Evolutionary conservation across 2,329 filamentous ascomycete species (phyloP).

Genomic region (Penicillium brasilianum): DNA sequence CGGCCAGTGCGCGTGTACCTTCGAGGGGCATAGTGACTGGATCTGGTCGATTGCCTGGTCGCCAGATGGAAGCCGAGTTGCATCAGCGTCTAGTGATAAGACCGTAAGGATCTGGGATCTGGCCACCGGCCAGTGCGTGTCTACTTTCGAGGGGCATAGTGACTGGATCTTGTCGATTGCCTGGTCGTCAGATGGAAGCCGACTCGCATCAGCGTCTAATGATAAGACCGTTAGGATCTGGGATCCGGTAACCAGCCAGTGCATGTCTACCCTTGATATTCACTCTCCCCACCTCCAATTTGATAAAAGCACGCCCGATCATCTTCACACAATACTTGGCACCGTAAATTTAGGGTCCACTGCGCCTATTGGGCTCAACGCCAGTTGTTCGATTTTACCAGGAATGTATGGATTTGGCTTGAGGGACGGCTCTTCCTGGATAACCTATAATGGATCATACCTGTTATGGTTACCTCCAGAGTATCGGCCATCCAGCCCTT

Average conservation of each 20-base stretch:
- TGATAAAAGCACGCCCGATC: neutral
- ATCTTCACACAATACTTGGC: constrained; percentile 5
- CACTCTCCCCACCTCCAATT: constrained; percentile 7
- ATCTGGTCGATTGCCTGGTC: constrained; percentile 1
- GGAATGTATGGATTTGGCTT: constrained; percentile 6
- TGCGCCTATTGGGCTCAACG: neutral
- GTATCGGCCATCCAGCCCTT: no score
- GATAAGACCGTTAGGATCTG: constrained; percentile 12
- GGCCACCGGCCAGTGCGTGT: constrained; percentile 2
- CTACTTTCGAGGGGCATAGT: constrained; percentile 22
- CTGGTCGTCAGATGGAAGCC: neutral
- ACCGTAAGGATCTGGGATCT: constrained; percentile 5
- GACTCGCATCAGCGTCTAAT: no score
- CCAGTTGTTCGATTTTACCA: no score
- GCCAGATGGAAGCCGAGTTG: constrained; percentile 15
- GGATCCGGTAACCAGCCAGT: no score
- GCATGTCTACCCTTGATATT: no score
- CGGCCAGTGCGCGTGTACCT: neutral
- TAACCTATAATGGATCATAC: constrained; percentile 16
- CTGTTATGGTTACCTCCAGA: constrained; percentile 10
- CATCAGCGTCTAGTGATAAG: constrained; percentile 10
- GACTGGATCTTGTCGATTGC: neutral
- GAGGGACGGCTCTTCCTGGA: constrained; percentile 9
- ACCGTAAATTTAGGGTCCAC: neutral
- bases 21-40: neutral